These are phyloP conservation scores for Yamadazyma philogaea DNA, from an alignment of 805 yeast species.

Conservation along the genomic window DNA sequence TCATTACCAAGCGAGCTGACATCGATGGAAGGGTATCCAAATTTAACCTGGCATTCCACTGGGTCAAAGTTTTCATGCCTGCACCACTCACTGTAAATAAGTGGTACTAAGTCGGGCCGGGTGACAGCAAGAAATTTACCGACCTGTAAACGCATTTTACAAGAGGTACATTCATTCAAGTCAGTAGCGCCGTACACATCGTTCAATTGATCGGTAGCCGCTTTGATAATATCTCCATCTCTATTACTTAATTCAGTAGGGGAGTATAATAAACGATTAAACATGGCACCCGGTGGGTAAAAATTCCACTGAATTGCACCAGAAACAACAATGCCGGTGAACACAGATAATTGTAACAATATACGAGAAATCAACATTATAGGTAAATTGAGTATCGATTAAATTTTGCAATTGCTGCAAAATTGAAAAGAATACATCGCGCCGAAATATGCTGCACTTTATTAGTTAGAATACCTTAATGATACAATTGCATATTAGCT, in stretches of 20 bases:
- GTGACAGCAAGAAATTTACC: conserved; percentile 27
- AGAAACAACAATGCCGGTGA: not conserved
- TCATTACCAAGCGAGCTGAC: conserved; percentile 25
- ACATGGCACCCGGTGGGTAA: conserved; percentile 6
- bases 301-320: conserved; percentile 3
- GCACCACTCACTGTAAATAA: conserved; percentile 45
- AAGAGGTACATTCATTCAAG: conserved; percentile 53
- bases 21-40: conserved; percentile 30
- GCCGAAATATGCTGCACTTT: not conserved
- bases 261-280: conserved; percentile 1
- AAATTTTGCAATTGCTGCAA: not conserved
- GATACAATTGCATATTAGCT: not conserved
- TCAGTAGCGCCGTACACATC: conserved; percentile 34
- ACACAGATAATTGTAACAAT: not conserved
- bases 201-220: conserved; percentile 21
- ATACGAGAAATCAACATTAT: not conserved
- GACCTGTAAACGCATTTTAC: conserved; percentile 26
- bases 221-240: conserved; percentile 7
- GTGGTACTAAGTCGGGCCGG: conserved; percentile 41
- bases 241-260: conserved; percentile 1
- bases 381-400: not conserved
- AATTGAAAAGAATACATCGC: not conserved
- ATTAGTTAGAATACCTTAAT: not conserved
- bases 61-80: conserved; percentile 34
- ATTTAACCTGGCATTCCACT: conserved; percentile 17